Conservation (phyloP, 2,329 filamentous ascomycete genomes). For the Scedosporium aurantiacum region DNA sequence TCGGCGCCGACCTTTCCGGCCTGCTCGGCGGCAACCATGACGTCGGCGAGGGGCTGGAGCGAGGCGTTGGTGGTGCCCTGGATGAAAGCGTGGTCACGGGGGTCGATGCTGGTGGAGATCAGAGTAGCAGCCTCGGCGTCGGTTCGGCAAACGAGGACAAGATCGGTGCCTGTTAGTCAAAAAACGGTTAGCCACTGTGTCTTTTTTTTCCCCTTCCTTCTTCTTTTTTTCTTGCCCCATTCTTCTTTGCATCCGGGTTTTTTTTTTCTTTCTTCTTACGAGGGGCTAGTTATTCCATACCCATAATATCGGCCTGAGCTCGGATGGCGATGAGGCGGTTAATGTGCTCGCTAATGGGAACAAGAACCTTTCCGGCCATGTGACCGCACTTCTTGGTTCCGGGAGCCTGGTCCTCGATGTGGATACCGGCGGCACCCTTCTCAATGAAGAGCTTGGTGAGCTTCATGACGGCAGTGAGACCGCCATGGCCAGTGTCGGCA, state of each 20-base stretch:
- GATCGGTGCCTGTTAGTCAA: slow-evolving; percentile 52
- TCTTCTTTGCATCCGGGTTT: too few species aligned
- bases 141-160: slow-evolving; percentile 84
- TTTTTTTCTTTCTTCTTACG: too few species aligned
- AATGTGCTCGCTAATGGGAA: slow-evolving; percentile 95
- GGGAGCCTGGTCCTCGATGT: slow-evolving; percentile 96
- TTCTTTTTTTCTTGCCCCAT: slow-evolving; percentile 1
- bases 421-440: slow-evolving; percentile 91
- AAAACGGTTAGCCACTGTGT: too few species aligned
- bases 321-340: slow-evolving; percentile 94
- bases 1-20: slow-evolving; percentile 69
- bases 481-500: slow-evolving; percentile 93
- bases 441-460: slow-evolving; percentile 96
- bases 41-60: slow-evolving; percentile 74
- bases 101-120: slow-evolving; percentile 92
- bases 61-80: slow-evolving; percentile 77
- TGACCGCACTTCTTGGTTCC: slow-evolving; percentile 99
- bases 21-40: slow-evolving; percentile 79
- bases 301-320: slow-evolving; percentile 98
- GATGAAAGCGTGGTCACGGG: slow-evolving; percentile 90
- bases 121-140: slow-evolving; percentile 96
- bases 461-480: slow-evolving; percentile 98
- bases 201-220: too few species aligned
- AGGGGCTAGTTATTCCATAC: slow-evolving; percentile 24
- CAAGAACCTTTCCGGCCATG: slow-evolving; percentile 97